phyloP scores from a whole-genome alignment of 768 basidiomycete species.

The Mycena latifolia region DNA sequence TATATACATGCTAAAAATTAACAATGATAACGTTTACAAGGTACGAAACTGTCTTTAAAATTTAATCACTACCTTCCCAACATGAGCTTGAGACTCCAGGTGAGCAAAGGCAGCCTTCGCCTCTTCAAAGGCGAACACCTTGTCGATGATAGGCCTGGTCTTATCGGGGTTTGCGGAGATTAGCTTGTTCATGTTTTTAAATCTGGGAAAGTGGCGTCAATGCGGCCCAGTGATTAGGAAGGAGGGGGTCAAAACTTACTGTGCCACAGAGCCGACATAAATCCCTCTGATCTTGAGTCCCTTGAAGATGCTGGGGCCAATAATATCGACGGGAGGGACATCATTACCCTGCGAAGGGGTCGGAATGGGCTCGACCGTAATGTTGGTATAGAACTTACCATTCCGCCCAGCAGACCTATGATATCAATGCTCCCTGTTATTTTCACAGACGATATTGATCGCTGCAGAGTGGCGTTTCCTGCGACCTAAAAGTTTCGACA shows the following conservation, averaged over 20 bases:
- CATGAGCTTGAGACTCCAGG: constrained; percentile 59
- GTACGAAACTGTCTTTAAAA: too few relatives aligned
- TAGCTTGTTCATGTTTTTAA: constrained; percentile 60
- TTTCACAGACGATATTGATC: constrained; percentile 54
- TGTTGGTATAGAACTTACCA: constrained; percentile 39
- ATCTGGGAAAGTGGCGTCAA: too few relatives aligned
- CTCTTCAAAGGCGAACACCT: constrained; percentile 63
- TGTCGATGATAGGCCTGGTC: constrained; percentile 62
- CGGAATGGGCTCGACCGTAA: not conserved
- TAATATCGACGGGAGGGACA: constrained; percentile 46
- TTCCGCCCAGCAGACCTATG: constrained; percentile 62
- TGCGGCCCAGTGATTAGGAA: not conserved
- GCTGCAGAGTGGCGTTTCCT: constrained; percentile 62
- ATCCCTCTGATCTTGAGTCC: constrained; percentile 56
- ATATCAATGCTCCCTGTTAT: constrained; percentile 59
- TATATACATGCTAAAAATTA: too few relatives aligned
- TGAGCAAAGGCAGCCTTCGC: constrained; percentile 58
- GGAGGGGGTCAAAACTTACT: constrained; percentile 46
- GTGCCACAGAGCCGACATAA: constrained; percentile 57
- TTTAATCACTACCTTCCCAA: constrained; percentile 68
- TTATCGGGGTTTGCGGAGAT: constrained; percentile 47
- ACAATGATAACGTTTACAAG: too few relatives aligned
- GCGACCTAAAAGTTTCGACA: constrained; percentile 56
- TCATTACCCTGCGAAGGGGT: too few relatives aligned
- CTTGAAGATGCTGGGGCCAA: constrained; percentile 43